A percentile compares a stretch with the other conserved stretches of the same genome.
Evolutionary conservation across 2,329 filamentous ascomycete genomes (phyloP).

Genomic region (Phaeosphaeriaceae sp.): DNA sequence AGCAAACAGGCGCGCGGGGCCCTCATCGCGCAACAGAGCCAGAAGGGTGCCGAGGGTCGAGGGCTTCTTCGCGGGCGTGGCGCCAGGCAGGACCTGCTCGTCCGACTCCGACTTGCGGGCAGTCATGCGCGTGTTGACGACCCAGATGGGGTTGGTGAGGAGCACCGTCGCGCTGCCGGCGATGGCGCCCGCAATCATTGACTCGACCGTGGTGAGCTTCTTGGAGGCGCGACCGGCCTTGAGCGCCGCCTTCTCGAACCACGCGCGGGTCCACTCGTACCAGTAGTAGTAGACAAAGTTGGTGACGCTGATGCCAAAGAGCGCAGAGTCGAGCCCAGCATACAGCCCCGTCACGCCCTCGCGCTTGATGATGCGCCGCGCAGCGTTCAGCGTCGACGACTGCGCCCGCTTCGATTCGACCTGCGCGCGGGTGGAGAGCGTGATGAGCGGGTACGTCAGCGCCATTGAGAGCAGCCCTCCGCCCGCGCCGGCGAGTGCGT

Average conservation of each 20-base stretch:
- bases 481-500: constrained; percentile 90
- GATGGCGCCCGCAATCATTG: constrained; percentile 93
- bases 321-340: constrained; percentile 87
- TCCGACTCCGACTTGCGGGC: constrained; percentile 72
- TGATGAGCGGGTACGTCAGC: constrained; percentile 96
- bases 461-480: constrained; percentile 96
- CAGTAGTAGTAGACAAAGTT: constrained; percentile 99
- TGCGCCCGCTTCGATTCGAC: constrained; percentile 95
- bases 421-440: constrained; percentile 94
- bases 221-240: constrained; percentile 75
- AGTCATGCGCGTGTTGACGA: constrained; percentile 98
- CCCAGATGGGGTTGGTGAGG: constrained; percentile 98
- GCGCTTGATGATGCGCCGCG: constrained; percentile 85
- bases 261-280: constrained; percentile 95
- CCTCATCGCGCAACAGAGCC: constrained; percentile 82
- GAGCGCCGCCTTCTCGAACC: constrained; percentile 79
- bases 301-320: constrained; percentile 97
- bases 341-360: constrained; percentile 91
- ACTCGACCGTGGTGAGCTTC: constrained; percentile 89
- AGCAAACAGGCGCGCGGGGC: constrained; percentile 82
- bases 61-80: constrained; percentile 62
- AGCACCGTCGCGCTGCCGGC: constrained; percentile 94
- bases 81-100: constrained; percentile 48
- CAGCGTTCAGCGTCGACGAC: constrained; percentile 81
- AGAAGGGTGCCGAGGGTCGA: constrained; percentile 83